Evolutionary conservation across 768 basidiomycete genomes (phyloP).

Genomic region (Phlebiopsis flavidoalba): DNA sequence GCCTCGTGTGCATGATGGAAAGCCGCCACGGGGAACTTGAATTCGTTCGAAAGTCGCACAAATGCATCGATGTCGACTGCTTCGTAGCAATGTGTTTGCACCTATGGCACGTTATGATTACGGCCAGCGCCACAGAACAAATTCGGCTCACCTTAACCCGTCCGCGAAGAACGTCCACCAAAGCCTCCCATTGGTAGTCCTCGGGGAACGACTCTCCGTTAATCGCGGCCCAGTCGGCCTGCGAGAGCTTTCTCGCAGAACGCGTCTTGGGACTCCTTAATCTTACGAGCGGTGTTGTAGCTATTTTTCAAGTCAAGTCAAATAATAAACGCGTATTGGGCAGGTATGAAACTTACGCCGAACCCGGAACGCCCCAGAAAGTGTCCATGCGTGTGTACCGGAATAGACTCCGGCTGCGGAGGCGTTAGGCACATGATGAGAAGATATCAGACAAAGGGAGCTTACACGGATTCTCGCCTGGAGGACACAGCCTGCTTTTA

Average conservation of each 20-base stretch:
- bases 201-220: constrained; percentile 54
- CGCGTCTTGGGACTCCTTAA: constrained; percentile 62
- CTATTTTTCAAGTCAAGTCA: constrained; percentile 14
- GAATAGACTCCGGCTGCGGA: constrained; percentile 28
- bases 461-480: constrained; percentile 56
- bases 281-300: constrained; percentile 60
- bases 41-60: constrained; percentile 73
- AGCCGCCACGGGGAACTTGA: constrained; percentile 68
- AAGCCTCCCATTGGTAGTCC: constrained; percentile 61
- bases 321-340: not conserved
- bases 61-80: constrained; percentile 42
- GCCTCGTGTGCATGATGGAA: constrained; percentile 80
- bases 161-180: constrained; percentile 69
- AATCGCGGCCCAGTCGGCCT: constrained; percentile 40
- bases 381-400: constrained; percentile 55
- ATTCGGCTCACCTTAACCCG: constrained; percentile 48
- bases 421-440: not conserved
- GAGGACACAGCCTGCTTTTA: not conserved
- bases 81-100: constrained; percentile 42
- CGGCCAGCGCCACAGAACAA: constrained; percentile 19
- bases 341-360: constrained; percentile 32
- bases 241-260: constrained; percentile 51
- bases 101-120: constrained; percentile 18
- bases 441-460: not conserved
- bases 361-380: constrained; percentile 63